Percentiles rank a stretch among this genome's conserved stretches.
Evolutionary conservation across 768 basidiomycete genomes (phyloP).

Genomic region (Exidia glandulosa): DNA sequence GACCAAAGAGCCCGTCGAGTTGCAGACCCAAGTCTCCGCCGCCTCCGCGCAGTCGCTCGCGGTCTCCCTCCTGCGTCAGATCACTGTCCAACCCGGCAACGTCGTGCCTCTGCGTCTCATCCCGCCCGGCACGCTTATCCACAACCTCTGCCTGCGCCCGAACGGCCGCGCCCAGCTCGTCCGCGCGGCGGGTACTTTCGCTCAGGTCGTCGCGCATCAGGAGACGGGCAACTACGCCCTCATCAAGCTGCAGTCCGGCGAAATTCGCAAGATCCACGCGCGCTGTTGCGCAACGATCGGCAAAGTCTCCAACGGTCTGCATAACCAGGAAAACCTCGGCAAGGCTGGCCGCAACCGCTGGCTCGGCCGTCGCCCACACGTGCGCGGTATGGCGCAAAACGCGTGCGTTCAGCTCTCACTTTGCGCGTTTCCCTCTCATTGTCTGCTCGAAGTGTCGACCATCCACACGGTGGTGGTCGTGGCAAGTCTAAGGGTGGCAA

Average conservation of each 20-base stretch:
- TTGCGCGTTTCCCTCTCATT: neutral
- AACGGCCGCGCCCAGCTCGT: slow-evolving; percentile 72
- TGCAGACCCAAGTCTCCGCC: slow-evolving; percentile 1
- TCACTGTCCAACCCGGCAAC: slow-evolving; percentile 83
- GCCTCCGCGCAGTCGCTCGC: slow-evolving; percentile 54
- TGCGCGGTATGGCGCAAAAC: slow-evolving; percentile 96
- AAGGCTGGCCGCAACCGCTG: slow-evolving; percentile 87
- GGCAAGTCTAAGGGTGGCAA: slow-evolving; percentile 97
- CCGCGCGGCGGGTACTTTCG: slow-evolving; percentile 82
- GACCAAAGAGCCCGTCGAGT: slow-evolving; percentile 2
- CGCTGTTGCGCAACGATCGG: slow-evolving; percentile 85
- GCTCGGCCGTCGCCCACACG: slow-evolving; percentile 74
- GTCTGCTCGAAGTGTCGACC: slow-evolving; percentile 54
- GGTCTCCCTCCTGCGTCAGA: slow-evolving; percentile 70
- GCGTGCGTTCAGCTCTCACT: slow-evolving; percentile 41
- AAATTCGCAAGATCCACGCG: slow-evolving; percentile 65
- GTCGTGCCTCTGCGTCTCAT: slow-evolving; percentile 86
- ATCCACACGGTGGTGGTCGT: slow-evolving; percentile 96
- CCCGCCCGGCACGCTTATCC: slow-evolving; percentile 79
- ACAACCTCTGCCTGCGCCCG: slow-evolving; percentile 70
- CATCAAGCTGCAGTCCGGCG: slow-evolving; percentile 83
- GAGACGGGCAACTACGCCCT: slow-evolving; percentile 62
- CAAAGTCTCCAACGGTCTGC: slow-evolving; percentile 80
- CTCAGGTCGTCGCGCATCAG: slow-evolving; percentile 69
- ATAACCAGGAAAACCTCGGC: slow-evolving; percentile 74